Evolutionary conservation across 805 yeast genomes (phyloP).

Genomic region (Spathaspora girioi): DNA sequence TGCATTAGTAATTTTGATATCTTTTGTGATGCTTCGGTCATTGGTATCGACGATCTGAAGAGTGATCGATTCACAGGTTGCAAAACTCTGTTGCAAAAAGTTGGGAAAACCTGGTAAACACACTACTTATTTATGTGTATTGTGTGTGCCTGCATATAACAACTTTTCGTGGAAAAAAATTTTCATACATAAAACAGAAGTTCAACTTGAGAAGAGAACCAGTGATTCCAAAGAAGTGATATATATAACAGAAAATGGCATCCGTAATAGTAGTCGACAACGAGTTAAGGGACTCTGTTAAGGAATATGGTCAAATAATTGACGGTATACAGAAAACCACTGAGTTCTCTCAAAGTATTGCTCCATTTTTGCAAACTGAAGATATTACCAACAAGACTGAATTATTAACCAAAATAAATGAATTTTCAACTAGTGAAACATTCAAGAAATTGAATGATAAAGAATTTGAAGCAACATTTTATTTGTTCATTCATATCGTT

Average conservation of each 20-base stretch:
- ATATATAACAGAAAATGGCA: slow-evolving; percentile 23
- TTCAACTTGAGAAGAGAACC: not conserved
- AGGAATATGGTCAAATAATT: slow-evolving; percentile 36
- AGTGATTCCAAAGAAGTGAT: not conserved
- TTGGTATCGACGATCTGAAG: too few species aligned
- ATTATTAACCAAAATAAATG: slow-evolving; percentile 24
- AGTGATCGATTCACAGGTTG: too few species aligned
- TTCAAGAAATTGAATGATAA: slow-evolving; percentile 36
- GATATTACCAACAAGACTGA: slow-evolving; percentile 25
- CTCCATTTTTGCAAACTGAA: slow-evolving; percentile 14
- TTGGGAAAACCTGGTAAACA: not conserved
- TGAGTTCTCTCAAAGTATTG: slow-evolving; percentile 19
- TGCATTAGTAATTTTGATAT: not conserved
- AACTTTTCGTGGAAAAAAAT: not conserved
- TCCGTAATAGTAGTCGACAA: slow-evolving; percentile 43
- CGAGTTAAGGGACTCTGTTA: slow-evolving; percentile 37
- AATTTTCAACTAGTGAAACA: slow-evolving; percentile 23
- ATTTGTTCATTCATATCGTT: slow-evolving; percentile 34
- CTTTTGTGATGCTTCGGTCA: too few species aligned
- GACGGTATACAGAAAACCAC: slow-evolving; percentile 27
- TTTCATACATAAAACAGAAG: not conserved
- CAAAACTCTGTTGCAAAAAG: not conserved
- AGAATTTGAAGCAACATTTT: slow-evolving; percentile 45
- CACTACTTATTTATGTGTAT: not conserved
- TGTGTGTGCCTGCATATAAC: slow-evolving; percentile 1